These are phyloP conservation scores for Blepharisma undulans DNA, from an alignment of 169 alveolate species.

Conservation along the genomic window DNA sequence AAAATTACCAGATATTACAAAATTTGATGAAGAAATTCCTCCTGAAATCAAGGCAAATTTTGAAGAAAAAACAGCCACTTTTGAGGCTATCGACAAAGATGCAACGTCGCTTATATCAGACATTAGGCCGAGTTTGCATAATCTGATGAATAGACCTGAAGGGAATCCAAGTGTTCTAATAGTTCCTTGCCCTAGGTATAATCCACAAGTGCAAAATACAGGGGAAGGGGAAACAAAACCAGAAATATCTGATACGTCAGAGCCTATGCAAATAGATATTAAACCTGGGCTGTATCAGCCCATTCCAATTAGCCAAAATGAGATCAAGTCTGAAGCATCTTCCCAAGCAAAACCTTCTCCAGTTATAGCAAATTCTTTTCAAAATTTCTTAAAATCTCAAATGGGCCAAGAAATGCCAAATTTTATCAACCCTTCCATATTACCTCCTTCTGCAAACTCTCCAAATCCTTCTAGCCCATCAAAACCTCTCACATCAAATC, in stretches of 20 bases:
- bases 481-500: not conserved
- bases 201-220: not conserved
- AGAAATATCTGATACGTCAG: not conserved
- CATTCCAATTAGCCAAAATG: not conserved
- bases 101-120: not conserved
- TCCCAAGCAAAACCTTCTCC: not conserved
- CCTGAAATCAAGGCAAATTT: not conserved
- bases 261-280: not conserved
- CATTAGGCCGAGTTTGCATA: not conserved
- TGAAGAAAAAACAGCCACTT: not conserved
- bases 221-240: not conserved
- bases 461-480: not conserved
- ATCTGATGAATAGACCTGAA: not conserved
- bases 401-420: not conserved
- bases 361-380: not conserved
- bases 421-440: not conserved
- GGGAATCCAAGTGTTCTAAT: too few relatives aligned
- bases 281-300: not conserved
- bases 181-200: too few relatives aligned
- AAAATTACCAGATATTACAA: conserved; percentile 13
- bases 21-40: not conserved
- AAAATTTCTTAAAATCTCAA: not conserved
- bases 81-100: not conserved
- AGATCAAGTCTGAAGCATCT: not conserved
- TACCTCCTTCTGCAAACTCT: not conserved